Evolutionary conservation across 495 filamentous ascomycete genomes (phyloP), one percentile per base, ranked within the genome.

Genomic region (Lepidopterella palustris): DNA sequence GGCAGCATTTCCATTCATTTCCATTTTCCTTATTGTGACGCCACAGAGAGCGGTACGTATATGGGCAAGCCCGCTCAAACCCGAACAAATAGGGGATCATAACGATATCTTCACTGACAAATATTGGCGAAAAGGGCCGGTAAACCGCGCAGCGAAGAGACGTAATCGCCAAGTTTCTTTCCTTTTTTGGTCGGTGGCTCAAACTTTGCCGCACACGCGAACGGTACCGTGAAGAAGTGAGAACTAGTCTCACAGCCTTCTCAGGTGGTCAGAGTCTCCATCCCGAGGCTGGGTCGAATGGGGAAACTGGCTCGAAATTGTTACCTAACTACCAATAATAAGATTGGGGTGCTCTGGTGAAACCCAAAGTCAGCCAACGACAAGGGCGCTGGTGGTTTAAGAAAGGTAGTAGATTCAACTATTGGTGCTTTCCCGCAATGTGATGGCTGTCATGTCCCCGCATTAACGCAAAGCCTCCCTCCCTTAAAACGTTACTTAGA

Each of bases 381-480:
- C n/a, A n/a, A n/a, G n/a, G n/a, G n/a, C n/a, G n/a, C n/a, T n/a
- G n/a, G n/a, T n/a, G n/a, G n/a, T n/a, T n/a, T n/a, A n/a, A n/a
- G n/a, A n/a, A n/a, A n/a, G n/a, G n/a, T n/a, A n/a, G n/a, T n/a
- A n/a, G n/a, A n/a, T n/a, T n/a, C n/a, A n/a, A n/a, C n/a, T n/a
- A n/a, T n/a, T 6, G 31, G 31, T 35, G 15, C 10, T 20, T 24
- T 49, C n/a, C 21, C 21, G 45, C 4, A 18, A 24, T 49, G 45
- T 49, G 45, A 49, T 24, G 45, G 45, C n/a, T 49, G 45, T 50
- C 20, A 50, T 26, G 20, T 24, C 47, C 47, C 47, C 47, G 47
- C 47, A 50, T 50, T 50, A 50, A 25, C 47, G n/a, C 47, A 11
- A 50, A 24, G 20, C n/a, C 20, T 27, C 15, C 24, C 24, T 24